Percentiles rank a stretch among this genome's conserved stretches.
These are phyloP conservation scores for Emydomyces testavorans DNA, from an alignment of 2,329 filamentous ascomycete genomes.

Conservation along the genomic window DNA sequence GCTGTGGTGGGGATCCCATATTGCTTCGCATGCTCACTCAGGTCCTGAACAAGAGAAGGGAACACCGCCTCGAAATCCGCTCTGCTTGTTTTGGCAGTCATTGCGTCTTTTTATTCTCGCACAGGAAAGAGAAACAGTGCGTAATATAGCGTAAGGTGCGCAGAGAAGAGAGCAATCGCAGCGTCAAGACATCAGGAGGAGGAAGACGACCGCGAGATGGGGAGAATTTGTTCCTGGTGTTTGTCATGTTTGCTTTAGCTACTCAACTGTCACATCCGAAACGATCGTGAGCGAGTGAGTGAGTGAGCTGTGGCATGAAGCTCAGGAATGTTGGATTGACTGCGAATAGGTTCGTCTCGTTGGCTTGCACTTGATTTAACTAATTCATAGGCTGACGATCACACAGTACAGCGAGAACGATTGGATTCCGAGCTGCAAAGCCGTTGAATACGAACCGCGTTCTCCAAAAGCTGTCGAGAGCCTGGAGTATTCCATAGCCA, in stretches of 20 bases:
- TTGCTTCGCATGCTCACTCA: conserved; percentile 63
- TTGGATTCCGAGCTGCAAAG: too few species aligned
- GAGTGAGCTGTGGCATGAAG: too few species aligned
- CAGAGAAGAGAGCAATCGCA: conserved; percentile 1
- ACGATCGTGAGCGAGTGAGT: too few species aligned
- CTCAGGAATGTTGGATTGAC: too few species aligned
- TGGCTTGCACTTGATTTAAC: too few species aligned
- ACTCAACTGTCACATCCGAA: not conserved
- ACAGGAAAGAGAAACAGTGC: not conserved
- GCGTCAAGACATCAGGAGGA: not conserved
- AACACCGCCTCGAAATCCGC: conserved; percentile 80
- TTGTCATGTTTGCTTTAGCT: conserved; percentile 5
- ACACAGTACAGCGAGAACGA: too few species aligned
- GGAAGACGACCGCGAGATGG: not conserved
- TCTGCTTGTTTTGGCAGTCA: conserved; percentile 61
- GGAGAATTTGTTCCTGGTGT: not conserved
- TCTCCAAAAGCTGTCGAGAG: too few species aligned
- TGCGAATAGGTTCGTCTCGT: too few species aligned
- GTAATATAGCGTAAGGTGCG: not conserved
- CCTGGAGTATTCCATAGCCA: too few species aligned
- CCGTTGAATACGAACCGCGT: too few species aligned
- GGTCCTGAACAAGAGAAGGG: conserved; percentile 69
- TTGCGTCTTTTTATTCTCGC: conserved; percentile 20
- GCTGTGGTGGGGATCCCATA: conserved; percentile 77
- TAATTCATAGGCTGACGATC: too few species aligned